Evolutionary conservation across 1,284 basidiomycete species (phyloP), one percentile per base, ranked within the genome.

Genomic region (Inonotus obliquus): DNA sequence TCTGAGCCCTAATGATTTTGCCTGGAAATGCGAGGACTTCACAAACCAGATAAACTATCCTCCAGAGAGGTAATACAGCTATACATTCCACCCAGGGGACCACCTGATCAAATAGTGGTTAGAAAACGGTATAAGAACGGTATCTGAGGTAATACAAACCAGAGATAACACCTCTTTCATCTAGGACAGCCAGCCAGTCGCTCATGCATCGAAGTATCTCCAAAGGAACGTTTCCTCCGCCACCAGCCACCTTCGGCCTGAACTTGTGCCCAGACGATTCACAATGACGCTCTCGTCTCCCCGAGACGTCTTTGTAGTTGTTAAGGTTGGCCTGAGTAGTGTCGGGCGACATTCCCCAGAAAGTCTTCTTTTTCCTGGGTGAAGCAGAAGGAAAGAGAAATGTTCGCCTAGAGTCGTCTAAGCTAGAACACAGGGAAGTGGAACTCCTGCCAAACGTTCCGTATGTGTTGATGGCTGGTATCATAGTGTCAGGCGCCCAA

Each of bases 121-220:
- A 35, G 29, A 52, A 14, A 35, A 6, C 9, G 29, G 19, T 1
- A 17, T 17, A 1, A 52, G 49, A 52, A 35, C 32, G 23, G 4
- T n/a, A 13, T 11, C 6, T 17, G 1, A 49, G n/a, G 2, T 23
- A 23, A 49, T 21, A 35, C 74, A n/a, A 53, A 80, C 81, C 81
- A 38, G 81, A 78, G 27, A 82, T 80, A 23, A 77, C 79, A 5
- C 76, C 77, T 56, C 85, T 74, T 65, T 81, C 80, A 64, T 87
- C 85, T 45, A 86, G 70, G 14, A 81, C 76, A 61, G 78, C 80
- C 57, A 79, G 69, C 84, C 85, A 87, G 60, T 83, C 78, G 65
- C 82, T 84, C 54, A 87, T 65, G 64, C 76, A 77, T 14, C 80
- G 70, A 57, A 86, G 53, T 52, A 86, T 76, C 62, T 83, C 81